Base-by-base conservation (phyloP, 768 basidiomycete genomes). In the Termitomyces sp. region DNA sequence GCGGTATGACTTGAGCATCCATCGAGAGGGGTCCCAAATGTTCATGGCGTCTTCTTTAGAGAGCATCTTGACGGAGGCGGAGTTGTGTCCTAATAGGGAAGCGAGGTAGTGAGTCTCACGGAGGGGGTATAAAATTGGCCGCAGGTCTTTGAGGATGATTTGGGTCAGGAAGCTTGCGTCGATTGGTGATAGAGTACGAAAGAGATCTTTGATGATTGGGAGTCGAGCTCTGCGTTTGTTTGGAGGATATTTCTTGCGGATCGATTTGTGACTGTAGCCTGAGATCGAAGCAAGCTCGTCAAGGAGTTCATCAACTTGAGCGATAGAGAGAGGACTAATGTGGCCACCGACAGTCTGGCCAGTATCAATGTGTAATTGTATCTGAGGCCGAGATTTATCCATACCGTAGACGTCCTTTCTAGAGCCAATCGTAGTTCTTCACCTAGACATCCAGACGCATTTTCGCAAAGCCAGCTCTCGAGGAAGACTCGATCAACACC, bases 91-190 rank as follows among this genome's bases (percentile, higher is more conserved):
- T 46, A 74, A 70, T 42, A 92, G 66, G 38, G 80, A 79, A 23
- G 68, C 67, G 20, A 74, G 78, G 61, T 79, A 77, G 65, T 80
- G 77, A 20, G 68, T 72, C 31, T 70, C 74, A 13, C 78, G 77
- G 0, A 87, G 71, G 3, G 91, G 87, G 59, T 90, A 90, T 1
- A 94, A 66, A 1, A 95, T 66, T 7, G 93, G 92, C 27, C 86
- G 80, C 0, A 98, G 71, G 66, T 98, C 94, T 58, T 89, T 89
- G 33, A 96, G 79, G 55, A 98, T 89, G 58, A 96, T 86, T 63
- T 98, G 94, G 0, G 89, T 88, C 45, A 95, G 73, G 57, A 86
- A 80, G 0, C 82, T 75, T 2, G 87, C 80, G 38, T 90, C 87
- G 11, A 70, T 68, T 0, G 91, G 84, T 1, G 83, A 74, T 10